A percentile compares a stretch with the other conserved stretches of the same genome.
Conservation (phyloP, 2,329 filamentous ascomycete species). For the Epichloe gansuensis region DNA sequence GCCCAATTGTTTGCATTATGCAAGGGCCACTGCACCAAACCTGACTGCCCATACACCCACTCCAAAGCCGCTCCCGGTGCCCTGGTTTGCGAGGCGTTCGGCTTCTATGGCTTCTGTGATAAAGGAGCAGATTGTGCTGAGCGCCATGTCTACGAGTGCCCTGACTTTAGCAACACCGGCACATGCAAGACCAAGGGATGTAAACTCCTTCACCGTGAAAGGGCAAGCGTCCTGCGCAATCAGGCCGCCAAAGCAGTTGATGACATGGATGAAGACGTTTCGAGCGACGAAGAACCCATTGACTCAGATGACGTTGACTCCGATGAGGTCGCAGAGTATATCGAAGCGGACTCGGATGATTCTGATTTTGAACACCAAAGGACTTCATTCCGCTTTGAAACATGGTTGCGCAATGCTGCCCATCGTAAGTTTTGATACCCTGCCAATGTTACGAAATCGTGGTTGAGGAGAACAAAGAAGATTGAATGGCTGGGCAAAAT, state of each 20-base stretch:
- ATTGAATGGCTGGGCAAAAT: background rate
- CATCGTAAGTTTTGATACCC: constrained; percentile 1
- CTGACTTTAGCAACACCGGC: constrained; percentile 87
- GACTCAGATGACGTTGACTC: constrained; percentile 72
- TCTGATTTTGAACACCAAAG: constrained; percentile 43
- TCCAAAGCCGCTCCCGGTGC: constrained; percentile 64
- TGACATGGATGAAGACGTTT: constrained; percentile 51
- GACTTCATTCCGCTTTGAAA: constrained; percentile 41
- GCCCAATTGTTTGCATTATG: constrained; percentile 80
- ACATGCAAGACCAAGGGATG: constrained; percentile 71
- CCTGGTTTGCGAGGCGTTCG: constrained; percentile 74
- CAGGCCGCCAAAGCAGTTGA: constrained; percentile 41
- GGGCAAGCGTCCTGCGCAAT: constrained; percentile 67
- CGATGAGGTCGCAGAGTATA: constrained; percentile 57
- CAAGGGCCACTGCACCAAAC: constrained; percentile 80
- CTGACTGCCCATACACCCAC: constrained; percentile 79
- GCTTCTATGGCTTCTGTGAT: constrained; percentile 76
- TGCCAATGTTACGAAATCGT: background rate
- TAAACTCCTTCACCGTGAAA: constrained; percentile 76
- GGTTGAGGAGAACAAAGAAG: background rate
- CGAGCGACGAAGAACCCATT: constrained; percentile 63
- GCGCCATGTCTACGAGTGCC: constrained; percentile 86
- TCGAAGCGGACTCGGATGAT: constrained; percentile 42
- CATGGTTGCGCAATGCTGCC: background rate
- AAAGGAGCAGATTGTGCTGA: constrained; percentile 66